phyloP scores from a whole-genome alignment of 2,329 filamentous ascomycete genomes.

The Albophoma yamanashiensis region DNA sequence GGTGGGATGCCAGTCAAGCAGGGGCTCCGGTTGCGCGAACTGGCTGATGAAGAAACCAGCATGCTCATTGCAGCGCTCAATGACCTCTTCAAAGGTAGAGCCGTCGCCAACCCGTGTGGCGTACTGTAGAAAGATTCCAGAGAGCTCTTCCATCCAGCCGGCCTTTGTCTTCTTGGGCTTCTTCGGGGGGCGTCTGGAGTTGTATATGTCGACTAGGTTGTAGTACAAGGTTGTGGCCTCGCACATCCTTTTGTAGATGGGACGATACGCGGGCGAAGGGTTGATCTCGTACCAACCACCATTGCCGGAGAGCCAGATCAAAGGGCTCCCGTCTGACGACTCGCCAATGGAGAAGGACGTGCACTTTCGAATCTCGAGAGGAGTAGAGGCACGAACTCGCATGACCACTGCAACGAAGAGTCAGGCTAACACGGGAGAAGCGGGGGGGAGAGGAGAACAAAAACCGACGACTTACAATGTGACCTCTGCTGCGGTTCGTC shows the following conservation, averaged over 20 bases:
- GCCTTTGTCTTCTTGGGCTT: constrained; percentile 18
- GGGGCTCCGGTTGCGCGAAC: constrained; percentile 27
- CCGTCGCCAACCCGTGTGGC: constrained; percentile 42
- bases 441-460: not conserved
- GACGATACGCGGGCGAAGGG: constrained; percentile 45
- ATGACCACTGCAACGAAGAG: constrained; percentile 17
- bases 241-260: constrained; percentile 47
- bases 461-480: constrained; percentile 22
- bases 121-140: constrained; percentile 28
- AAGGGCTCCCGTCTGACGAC: constrained; percentile 35
- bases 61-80: constrained; percentile 34
- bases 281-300: constrained; percentile 60
- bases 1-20: constrained; percentile 32
- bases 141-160: constrained; percentile 17
- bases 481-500: constrained; percentile 27
- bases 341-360: constrained; percentile 42
- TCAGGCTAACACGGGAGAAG: not conserved
- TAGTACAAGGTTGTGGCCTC: constrained; percentile 57
- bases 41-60: constrained; percentile 42
- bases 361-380: constrained; percentile 44
- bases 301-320: constrained; percentile 49
- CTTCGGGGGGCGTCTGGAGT: constrained; percentile 16
- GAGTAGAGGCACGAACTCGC: constrained; percentile 16
- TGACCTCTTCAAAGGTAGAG: constrained; percentile 36
- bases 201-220: constrained; percentile 47